Conservation (phyloP, 805 yeast genomes). For the Wickerhamiella cacticola region DNA sequence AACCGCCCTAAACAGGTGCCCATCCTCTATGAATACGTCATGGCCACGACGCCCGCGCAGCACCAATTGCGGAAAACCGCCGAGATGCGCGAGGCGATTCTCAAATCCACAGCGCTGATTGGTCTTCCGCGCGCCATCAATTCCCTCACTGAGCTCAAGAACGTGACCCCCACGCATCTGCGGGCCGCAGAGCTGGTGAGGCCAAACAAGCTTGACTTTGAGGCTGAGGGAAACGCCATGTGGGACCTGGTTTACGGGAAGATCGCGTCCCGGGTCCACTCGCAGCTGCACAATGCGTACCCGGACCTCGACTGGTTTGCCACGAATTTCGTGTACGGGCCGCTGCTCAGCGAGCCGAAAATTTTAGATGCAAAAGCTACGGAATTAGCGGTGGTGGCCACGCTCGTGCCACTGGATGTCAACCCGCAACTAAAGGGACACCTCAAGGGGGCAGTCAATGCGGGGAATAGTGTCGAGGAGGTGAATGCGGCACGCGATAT, state of each 20-base stretch:
- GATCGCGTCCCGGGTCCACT: constrained; percentile 52
- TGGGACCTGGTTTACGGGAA: constrained; percentile 72
- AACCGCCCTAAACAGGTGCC: constrained; percentile 78
- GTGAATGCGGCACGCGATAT: constrained; percentile 47
- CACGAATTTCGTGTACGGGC: constrained; percentile 61
- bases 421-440: constrained; percentile 90
- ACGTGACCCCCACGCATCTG: constrained; percentile 47
- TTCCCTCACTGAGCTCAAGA: constrained; percentile 51
- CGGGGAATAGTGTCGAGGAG: constrained; percentile 58
- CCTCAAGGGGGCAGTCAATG: constrained; percentile 69
- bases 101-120: constrained; percentile 65
- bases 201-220: constrained; percentile 20
- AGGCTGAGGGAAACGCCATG: constrained; percentile 44
- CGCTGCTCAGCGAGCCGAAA: constrained; percentile 56
- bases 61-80: constrained; percentile 32
- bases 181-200: constrained; percentile 28
- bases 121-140: constrained; percentile 84
- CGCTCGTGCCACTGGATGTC: constrained; percentile 84
- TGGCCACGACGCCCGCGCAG: constrained; percentile 24
- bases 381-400: constrained; percentile 60
- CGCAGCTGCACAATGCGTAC: constrained; percentile 59
- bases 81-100: constrained; percentile 60
- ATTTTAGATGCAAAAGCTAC: constrained; percentile 58
- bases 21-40: constrained; percentile 55
- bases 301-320: constrained; percentile 77